Percentiles rank a stretch among this genome's conserved stretches.
phyloP scores from a whole-genome alignment of 306 rosid species.

The Urtica urens region DNA sequence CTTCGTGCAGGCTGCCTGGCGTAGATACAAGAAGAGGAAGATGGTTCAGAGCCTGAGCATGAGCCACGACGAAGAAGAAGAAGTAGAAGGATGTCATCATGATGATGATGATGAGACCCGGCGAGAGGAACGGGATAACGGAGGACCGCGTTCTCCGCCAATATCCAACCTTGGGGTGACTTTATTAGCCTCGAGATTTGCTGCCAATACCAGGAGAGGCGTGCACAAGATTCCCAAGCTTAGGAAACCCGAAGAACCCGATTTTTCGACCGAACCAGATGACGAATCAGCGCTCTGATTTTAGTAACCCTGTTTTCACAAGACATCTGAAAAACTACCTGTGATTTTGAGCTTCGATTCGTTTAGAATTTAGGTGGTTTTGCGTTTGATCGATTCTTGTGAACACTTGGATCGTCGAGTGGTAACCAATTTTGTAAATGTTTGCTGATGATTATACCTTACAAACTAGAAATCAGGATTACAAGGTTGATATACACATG shows the following conservation, averaged over 20 bases:
- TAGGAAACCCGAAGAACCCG: conserved; percentile 86
- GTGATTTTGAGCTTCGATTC: too few species aligned
- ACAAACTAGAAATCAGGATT: too few species aligned
- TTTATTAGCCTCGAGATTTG: conserved; percentile 80
- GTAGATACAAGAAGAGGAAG: conserved; percentile 59
- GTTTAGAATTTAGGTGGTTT: too few species aligned
- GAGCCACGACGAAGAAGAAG: conserved; percentile 39
- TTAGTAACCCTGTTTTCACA: neutral
- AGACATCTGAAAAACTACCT: neutral
- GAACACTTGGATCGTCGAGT: too few species aligned
- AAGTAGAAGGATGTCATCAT: conserved; percentile 28
- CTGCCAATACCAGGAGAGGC: conserved; percentile 84
- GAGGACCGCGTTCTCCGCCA: conserved; percentile 41
- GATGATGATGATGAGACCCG: conserved; percentile 26
- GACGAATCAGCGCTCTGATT: conserved; percentile 31
- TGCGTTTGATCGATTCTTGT: too few species aligned
- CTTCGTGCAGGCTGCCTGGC: conserved; percentile 99
- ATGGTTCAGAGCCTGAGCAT: conserved; percentile 33
- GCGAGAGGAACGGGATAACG: conserved; percentile 32
- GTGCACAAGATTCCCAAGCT: conserved; percentile 73
- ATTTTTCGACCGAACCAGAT: conserved; percentile 61
- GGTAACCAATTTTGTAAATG: too few species aligned
- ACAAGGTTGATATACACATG: too few species aligned
- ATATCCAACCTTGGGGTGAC: conserved; percentile 72
- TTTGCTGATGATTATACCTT: too few species aligned